Percentiles rank a stretch among this genome's conserved stretches.
Evolutionary conservation across 805 yeast species (phyloP).

Genomic region (Pichia deserticola): DNA sequence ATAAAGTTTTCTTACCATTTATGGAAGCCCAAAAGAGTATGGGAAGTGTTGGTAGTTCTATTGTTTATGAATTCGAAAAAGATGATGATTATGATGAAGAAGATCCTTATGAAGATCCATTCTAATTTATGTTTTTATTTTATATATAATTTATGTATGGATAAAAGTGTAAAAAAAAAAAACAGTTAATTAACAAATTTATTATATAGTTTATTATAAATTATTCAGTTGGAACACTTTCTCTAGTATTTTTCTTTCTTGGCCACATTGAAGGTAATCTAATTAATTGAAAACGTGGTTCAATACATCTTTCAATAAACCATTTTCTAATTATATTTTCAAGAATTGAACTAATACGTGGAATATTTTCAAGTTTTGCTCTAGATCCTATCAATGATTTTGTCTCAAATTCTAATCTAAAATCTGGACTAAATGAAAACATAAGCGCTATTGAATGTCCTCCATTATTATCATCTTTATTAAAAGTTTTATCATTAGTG

Average conservation of each 20-base stretch:
- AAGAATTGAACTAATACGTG: conserved; percentile 78
- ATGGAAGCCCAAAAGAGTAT: conserved; percentile 72
- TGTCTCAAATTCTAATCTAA: conserved; percentile 80
- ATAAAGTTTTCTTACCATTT: conserved; percentile 85
- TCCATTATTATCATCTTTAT: neutral
- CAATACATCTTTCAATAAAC: conserved; percentile 90
- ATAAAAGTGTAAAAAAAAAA: no score
- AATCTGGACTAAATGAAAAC: conserved; percentile 89
- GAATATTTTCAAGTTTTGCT: conserved; percentile 86
- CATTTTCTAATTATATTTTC: conserved; percentile 78
- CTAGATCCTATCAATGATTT: conserved; percentile 87
- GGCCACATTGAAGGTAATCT: conserved; percentile 88
- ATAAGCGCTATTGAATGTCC: conserved; percentile 54
- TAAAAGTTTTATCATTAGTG: neutral
- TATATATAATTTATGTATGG: neutral
- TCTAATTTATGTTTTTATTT: conserved; percentile 1
- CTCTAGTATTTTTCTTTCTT: conserved; percentile 47
- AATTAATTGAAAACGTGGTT: conserved; percentile 85
- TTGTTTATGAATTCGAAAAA: conserved; percentile 89
- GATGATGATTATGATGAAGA: conserved; percentile 98
- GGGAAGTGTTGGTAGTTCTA: conserved; percentile 81
- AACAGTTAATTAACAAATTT: neutral
- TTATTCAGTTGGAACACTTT: conserved; percentile 13
- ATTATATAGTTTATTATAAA: neutral
- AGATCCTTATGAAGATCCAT: conserved; percentile 94